Evolutionary conservation across 1,284 basidiomycete species (phyloP).

Genomic region (Vanrija sp.): DNA sequence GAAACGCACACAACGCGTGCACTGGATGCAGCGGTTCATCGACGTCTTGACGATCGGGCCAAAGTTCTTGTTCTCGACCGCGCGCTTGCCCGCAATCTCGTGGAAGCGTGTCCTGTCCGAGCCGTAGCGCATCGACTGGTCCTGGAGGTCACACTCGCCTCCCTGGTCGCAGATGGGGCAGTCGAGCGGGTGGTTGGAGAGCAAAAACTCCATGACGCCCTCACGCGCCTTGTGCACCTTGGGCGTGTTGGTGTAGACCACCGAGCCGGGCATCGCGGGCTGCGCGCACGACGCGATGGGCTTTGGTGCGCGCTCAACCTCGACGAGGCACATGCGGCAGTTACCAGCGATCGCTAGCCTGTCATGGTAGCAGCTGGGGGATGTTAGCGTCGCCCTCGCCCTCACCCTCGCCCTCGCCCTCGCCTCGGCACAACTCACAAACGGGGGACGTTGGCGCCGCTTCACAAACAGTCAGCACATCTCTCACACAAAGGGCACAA

Average conservation of each 20-base stretch:
- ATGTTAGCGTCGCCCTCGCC: background rate
- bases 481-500: background rate
- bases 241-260: slow-evolving; percentile 94
- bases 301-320: slow-evolving; percentile 85
- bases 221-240: slow-evolving; percentile 87
- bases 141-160: slow-evolving; percentile 98
- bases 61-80: slow-evolving; percentile 97
- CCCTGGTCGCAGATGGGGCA: slow-evolving; percentile 99
- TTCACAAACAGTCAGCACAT: slow-evolving; percentile 2
- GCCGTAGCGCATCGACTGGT: slow-evolving; percentile 99
- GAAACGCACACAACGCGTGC: slow-evolving; percentile 97
- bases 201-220: slow-evolving; percentile 98
- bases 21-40: slow-evolving; percentile 99
- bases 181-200: slow-evolving; percentile 95
- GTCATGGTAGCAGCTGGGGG: slow-evolving; percentile 53
- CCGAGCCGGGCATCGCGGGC: slow-evolving; percentile 95
- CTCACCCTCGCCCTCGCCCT: too few relatives aligned
- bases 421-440: slow-evolving; percentile 35
- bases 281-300: slow-evolving; percentile 78
- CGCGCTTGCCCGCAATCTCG: slow-evolving; percentile 95
- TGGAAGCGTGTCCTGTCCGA: slow-evolving; percentile 96
- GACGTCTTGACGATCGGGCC: slow-evolving; percentile 97
- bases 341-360: slow-evolving; percentile 86
- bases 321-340: slow-evolving; percentile 97
- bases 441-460: slow-evolving; percentile 33